Conservation (phyloP, 257 asterid genomes). For the Leonotis leonurus region DNA sequence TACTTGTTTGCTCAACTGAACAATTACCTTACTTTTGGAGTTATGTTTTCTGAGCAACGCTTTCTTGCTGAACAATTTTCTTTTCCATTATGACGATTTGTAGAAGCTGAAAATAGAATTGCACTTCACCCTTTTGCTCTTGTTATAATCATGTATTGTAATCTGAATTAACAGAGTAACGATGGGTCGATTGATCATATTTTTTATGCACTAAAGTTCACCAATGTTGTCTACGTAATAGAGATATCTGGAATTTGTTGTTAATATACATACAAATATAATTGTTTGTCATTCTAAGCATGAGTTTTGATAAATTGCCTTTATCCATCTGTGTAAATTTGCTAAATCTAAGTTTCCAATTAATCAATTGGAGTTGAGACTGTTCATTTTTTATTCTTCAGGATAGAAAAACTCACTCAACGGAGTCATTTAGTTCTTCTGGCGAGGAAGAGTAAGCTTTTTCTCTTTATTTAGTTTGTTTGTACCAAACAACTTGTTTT, state of each 20-base stretch:
- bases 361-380: constrained; percentile 2
- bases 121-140: constrained; percentile 1
- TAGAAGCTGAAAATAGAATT: neutral
- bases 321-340: neutral
- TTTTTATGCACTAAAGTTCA: neutral
- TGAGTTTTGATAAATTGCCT: neutral
- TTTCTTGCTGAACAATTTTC: neutral
- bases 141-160: neutral
- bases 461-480: constrained; percentile 15
- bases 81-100: neutral
- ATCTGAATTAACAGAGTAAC: neutral
- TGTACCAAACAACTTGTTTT: neutral
- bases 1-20: neutral
- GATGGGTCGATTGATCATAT: constrained; percentile 6
- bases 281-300: constrained; percentile 8
- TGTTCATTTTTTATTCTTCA: constrained; percentile 32
- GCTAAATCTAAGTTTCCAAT: too few relatives aligned
- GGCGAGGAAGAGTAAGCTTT: constrained; percentile 97
- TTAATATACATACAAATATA: neutral
- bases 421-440: constrained; percentile 75
- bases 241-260: neutral
- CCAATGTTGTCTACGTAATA: neutral
- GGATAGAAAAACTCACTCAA: constrained; percentile 64
- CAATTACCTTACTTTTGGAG: neutral
- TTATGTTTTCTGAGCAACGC: neutral